These are phyloP conservation scores for Bonia amplexicaulis DNA, from an alignment of 176 grass and related monocot genomes.

Conservation along the genomic window DNA sequence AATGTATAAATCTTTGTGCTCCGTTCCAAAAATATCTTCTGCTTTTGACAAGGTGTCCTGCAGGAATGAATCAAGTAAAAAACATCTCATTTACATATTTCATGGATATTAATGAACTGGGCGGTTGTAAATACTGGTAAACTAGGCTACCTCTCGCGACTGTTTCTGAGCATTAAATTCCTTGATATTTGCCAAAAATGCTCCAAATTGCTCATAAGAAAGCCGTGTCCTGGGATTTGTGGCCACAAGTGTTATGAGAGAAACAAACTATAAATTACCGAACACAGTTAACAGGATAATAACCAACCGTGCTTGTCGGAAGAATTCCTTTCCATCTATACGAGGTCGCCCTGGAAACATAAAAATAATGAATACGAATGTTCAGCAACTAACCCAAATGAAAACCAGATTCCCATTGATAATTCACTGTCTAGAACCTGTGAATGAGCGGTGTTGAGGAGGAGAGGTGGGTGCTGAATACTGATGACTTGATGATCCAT, in stretches of 20 bases:
- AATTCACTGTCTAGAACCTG: constrained; percentile 35
- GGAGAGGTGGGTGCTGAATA: constrained; percentile 76
- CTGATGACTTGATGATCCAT: constrained; percentile 57
- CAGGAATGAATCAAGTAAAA: constrained; percentile 13
- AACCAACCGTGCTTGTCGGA: constrained; percentile 90
- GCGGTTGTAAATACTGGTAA: background rate
- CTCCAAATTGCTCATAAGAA: constrained; percentile 90
- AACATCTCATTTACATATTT: background rate
- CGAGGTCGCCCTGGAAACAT: constrained; percentile 55
- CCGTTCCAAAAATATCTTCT: constrained; percentile 87
- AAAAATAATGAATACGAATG: background rate
- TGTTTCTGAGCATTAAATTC: constrained; percentile 89
- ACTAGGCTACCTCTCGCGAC: constrained; percentile 54
- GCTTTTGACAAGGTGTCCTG: constrained; percentile 85
- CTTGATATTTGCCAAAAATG: constrained; percentile 88
- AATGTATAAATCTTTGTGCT: constrained; percentile 82
- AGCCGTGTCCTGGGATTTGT: constrained; percentile 64
- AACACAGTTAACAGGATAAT: background rate
- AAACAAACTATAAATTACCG: background rate
- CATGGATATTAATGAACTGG: background rate
- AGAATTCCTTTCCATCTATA: constrained; percentile 96
- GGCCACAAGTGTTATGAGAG: background rate
- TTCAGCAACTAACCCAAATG: constrained; percentile 6
- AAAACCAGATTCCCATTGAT: background rate
- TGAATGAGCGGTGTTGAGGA: constrained; percentile 52